Base-by-base conservation (phyloP, 1,284 basidiomycete genomes). In the Melampsora americana region DNA sequence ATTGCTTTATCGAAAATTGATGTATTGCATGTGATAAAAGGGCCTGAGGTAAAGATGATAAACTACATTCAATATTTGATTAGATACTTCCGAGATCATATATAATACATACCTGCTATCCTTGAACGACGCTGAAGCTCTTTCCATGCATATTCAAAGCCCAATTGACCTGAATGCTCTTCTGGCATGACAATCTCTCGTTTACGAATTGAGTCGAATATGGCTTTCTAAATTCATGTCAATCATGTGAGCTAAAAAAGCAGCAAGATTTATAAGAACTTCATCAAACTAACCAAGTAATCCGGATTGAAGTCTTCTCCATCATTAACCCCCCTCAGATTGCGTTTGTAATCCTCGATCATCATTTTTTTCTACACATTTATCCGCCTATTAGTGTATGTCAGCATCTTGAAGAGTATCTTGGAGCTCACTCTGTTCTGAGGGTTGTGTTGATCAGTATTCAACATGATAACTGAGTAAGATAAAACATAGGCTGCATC, bases 91-190 rank as follows among this genome's bases (percentile, higher is more conserved):
- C 61, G 23, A 46, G 28, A 28, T 28, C 26, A 39, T 16, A 5
- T 26, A 28, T 3, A 32, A 28, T 35, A 81, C 87, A 72, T 78
- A 90, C 92, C 92, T 74, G 92, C 88, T 79, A 89, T 88, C 59
- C 91, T 87, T 61, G 94, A 90, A 48, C 94, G 88, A 65, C 90
- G 85, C 66, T 98, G 86, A 35, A 99, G 85, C 80, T 96, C 93
- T 83, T 98, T 98, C 96, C 96, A 99, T 6, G 95, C 93, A 82
- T 96, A 98, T 80, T 99, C 96, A 82, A 99, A 99, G 0, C 96
- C 96, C 50, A 96, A 88, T 83, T 95, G 93, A 1, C 96, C 96
- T 5, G 90, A 91, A 81, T 99, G 96, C 82, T 99, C 96, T 84
- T 99, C 95, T 0, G 96, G 95, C 89, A 99, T 92, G 67, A 99